A percentile compares a stretch with the other conserved stretches of the same genome.
These are phyloP conservation scores for Aspergillus hancockii DNA, from an alignment of 495 filamentous ascomycete genomes.

Conservation along the genomic window DNA sequence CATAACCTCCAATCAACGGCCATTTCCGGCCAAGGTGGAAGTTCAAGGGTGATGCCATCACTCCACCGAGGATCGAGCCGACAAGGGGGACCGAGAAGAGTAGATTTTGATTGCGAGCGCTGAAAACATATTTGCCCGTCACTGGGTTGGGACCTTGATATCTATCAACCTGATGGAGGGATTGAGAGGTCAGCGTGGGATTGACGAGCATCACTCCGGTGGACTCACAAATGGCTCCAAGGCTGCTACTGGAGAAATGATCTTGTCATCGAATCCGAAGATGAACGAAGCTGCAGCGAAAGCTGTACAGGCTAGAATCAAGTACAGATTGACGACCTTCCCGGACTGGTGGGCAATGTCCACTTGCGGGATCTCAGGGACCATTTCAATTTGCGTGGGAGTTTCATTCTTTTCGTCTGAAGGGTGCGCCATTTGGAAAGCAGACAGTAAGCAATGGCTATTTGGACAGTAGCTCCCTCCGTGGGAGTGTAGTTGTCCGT, in stretches of 20 bases:
- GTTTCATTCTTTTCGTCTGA: neutral
- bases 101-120: constrained; percentile 39
- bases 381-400: neutral
- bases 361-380: neutral
- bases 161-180: constrained; percentile 27
- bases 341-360: neutral
- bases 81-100: constrained; percentile 40
- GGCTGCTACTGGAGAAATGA: constrained; percentile 42
- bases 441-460: too few species aligned
- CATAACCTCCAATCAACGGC: constrained; percentile 35
- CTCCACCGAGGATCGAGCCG: constrained; percentile 36
- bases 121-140: constrained; percentile 28
- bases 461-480: too few species aligned
- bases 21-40: constrained; percentile 38
- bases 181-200: too few species aligned
- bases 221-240: constrained; percentile 33
- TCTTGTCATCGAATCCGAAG: constrained; percentile 43
- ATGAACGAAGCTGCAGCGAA: constrained; percentile 41
- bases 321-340: constrained; percentile 29
- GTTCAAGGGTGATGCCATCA: constrained; percentile 37
- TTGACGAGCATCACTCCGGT: neutral
- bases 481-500: too few species aligned
- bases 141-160: constrained; percentile 36
- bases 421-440: too few species aligned
- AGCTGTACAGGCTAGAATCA: constrained; percentile 34